Evolutionary conservation across 768 basidiomycete genomes (phyloP).

Genomic region (Lactarius deliciosus): DNA sequence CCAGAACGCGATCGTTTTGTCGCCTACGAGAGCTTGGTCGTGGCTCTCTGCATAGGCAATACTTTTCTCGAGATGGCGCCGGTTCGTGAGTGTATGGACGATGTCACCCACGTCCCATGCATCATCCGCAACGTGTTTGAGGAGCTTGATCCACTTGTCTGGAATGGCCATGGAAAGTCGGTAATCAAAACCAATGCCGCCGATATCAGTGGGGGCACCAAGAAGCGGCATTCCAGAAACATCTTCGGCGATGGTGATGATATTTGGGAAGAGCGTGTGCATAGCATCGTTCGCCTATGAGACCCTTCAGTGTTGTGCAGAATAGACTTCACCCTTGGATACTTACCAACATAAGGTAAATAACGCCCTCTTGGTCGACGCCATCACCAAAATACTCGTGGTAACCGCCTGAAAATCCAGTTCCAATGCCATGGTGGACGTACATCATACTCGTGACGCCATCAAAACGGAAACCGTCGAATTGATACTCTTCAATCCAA

Average conservation of each 20-base stretch:
- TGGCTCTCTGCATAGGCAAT: constrained; percentile 95
- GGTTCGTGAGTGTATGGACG: constrained; percentile 85
- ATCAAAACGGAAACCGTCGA: constrained; percentile 98
- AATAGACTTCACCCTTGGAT: background rate
- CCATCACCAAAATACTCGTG: constrained; percentile 93
- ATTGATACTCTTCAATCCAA: constrained; percentile 93
- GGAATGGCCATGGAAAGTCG: constrained; percentile 98
- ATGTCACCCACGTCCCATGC: constrained; percentile 89
- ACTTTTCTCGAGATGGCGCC: constrained; percentile 86
- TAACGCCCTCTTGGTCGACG: constrained; percentile 86
- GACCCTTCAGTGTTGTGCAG: constrained; percentile 14
- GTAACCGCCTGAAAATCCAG: constrained; percentile 97
- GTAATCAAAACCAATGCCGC: constrained; percentile 97
- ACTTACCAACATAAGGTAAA: constrained; percentile 95
- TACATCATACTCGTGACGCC: constrained; percentile 99
- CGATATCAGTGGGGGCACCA: constrained; percentile 70
- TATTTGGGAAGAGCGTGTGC: constrained; percentile 73
- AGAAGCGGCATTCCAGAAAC: constrained; percentile 99
- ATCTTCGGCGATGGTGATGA: constrained; percentile 95
- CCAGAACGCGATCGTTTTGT: constrained; percentile 99
- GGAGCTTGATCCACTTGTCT: constrained; percentile 99
- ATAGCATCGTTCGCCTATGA: constrained; percentile 87
- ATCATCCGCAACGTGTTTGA: constrained; percentile 87
- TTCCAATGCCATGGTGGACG: constrained; percentile 93
- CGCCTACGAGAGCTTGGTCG: constrained; percentile 97